Evolutionary conservation across 1,139 yeast species (phyloP).

Genomic region (Saccharomyces hybrid): DNA sequence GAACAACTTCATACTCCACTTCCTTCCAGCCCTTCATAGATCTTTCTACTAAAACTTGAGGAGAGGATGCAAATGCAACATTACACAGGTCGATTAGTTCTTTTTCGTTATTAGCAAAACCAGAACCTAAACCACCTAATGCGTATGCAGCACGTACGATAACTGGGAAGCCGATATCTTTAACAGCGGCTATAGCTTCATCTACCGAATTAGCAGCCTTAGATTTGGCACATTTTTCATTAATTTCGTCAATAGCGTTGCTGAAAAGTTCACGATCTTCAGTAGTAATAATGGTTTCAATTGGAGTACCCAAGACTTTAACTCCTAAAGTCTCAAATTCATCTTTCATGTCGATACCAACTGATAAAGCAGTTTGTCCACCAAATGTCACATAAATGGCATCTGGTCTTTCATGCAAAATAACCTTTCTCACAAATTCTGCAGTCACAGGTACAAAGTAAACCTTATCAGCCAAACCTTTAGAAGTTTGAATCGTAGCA

Average conservation of each 20-base stretch:
- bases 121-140: slow-evolving; percentile 96
- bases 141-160: slow-evolving; percentile 98
- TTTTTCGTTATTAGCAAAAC: slow-evolving; percentile 85
- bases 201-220: slow-evolving; percentile 71
- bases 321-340: slow-evolving; percentile 90
- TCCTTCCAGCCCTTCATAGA: slow-evolving; percentile 99
- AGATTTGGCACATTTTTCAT: slow-evolving; percentile 90
- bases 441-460: slow-evolving; percentile 95
- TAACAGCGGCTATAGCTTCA: slow-evolving; percentile 81
- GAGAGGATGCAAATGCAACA: slow-evolving; percentile 90
- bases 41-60: slow-evolving; percentile 90
- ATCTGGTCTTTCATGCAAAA: slow-evolving; percentile 90
- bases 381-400: slow-evolving; percentile 96
- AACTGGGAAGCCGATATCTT: slow-evolving; percentile 86
- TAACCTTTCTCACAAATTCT: slow-evolving; percentile 92
- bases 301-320: slow-evolving; percentile 91
- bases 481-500: slow-evolving; percentile 97
- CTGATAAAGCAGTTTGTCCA: slow-evolving; percentile 95
- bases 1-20: slow-evolving; percentile 96
- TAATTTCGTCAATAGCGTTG: slow-evolving; percentile 86
- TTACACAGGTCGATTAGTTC: slow-evolving; percentile 80
- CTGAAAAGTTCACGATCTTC: slow-evolving; percentile 97
- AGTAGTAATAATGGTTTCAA: slow-evolving; percentile 90
- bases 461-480: slow-evolving; percentile 95
- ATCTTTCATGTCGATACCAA: slow-evolving; percentile 91